Conservation (phyloP, 805 yeast genomes). For the Yamadazyma olivae region DNA sequence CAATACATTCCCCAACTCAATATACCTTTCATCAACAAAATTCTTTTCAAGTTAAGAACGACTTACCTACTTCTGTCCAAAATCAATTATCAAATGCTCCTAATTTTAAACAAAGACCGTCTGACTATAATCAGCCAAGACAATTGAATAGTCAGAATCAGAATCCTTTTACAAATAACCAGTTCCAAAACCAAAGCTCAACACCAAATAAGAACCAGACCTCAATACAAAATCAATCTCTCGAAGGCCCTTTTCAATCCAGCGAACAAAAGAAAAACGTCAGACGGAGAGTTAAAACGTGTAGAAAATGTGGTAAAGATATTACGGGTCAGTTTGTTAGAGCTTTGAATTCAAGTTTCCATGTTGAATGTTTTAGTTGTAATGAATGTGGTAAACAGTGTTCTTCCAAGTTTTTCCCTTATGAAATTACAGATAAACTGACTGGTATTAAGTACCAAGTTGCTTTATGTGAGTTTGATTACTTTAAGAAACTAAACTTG, state of each 20-base stretch:
- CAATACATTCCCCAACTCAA: background rate
- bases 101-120: conserved; percentile 1
- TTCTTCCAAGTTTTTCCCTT: conserved; percentile 85
- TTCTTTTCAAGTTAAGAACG: conserved; percentile 6
- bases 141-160: background rate
- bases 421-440: conserved; percentile 49
- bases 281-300: conserved; percentile 23
- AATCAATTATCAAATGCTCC: conserved; percentile 1
- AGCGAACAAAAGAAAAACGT: conserved; percentile 8
- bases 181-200: background rate
- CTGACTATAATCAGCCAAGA: no score
- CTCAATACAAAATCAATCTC: background rate
- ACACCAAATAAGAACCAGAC: background rate
- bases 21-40: conserved; percentile 1
- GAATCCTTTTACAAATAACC: background rate
- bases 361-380: conserved; percentile 85
- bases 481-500: conserved; percentile 78
- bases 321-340: conserved; percentile 74
- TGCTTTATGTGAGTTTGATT: conserved; percentile 87
- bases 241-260: conserved; percentile 11
- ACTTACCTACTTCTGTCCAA: conserved; percentile 5
- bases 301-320: conserved; percentile 35
- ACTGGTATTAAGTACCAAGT: conserved; percentile 24
- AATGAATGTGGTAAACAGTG: conserved; percentile 80
- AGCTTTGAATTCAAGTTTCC: conserved; percentile 77